Evolutionary conservation across 345 rosid genomes (phyloP), one percentile per base, ranked within the genome.

Genomic region (Punica granatum): DNA sequence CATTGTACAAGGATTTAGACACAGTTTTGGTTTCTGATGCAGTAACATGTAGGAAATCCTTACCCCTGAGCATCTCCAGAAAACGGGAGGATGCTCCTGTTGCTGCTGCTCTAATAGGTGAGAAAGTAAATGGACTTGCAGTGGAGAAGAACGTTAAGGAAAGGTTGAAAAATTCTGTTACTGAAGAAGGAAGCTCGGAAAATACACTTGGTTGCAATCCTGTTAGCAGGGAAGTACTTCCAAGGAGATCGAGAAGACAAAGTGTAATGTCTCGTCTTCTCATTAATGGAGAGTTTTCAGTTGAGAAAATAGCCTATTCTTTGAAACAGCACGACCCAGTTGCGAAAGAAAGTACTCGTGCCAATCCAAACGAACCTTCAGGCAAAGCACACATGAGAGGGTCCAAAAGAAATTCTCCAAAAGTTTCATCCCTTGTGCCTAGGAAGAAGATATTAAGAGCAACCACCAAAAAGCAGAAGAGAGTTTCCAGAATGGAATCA

Each of bases 221-320:
- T 58, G 73, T 68, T 7, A 39, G 15, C 53, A 73, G 33, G 70
- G 78, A 46, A 33, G 19, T 66, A 12, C 59, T 53, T 30, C 64
- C 32, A 6, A 76, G 81, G 63, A 70, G 78, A 74, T 76, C 69
- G 54, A 77, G 79, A 51, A 63, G 77, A 36, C 69, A 59, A 46
- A 67, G 70, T 74, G 51, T 59, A 37, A 36, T 67, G 37, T 30
- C 80, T 31, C 43, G 66, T 23, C 66, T 54, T 68, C 37, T 54
- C 4, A 15, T 35, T 39, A 56, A 26, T 28, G 43, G 42, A 33
- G 60, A 51, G 36, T 36, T 68, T 18, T 34, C 60, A 58, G 59
- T 32, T 36, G 70, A 25, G n/a, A 67, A 41, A 41, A 67, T 49
- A 43, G 41, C 21, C 30, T 30, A n/a, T 42, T 41, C 25, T 6